Conservation (phyloP, 2,329 filamentous ascomycete species). For the Botrytis hyacinthi region DNA sequence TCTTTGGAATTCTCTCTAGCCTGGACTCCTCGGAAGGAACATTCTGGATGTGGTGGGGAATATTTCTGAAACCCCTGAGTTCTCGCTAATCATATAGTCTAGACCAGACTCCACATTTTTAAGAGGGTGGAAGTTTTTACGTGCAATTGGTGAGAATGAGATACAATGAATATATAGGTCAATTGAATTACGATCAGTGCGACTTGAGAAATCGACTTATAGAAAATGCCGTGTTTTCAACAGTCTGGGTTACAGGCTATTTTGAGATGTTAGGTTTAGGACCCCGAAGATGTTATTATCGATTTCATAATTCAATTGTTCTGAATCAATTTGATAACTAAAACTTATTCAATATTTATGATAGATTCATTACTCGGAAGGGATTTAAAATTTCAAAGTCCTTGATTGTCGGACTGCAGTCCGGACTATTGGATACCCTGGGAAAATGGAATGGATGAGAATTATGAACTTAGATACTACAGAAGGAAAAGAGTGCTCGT, state of each 20-base stretch:
- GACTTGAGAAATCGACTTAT: background rate
- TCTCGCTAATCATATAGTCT: background rate
- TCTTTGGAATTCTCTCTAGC: background rate
- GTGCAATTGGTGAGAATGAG: background rate
- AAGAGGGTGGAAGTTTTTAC: background rate
- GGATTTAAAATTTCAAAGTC: background rate
- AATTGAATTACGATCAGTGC: fast-evolving
- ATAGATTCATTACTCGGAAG: background rate
- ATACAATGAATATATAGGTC: background rate
- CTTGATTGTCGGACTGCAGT: background rate
- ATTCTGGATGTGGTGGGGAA: background rate
- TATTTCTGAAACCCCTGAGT: background rate
- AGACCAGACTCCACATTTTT: background rate
- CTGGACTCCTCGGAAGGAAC: background rate
- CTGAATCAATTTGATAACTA: background rate
- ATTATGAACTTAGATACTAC: background rate
- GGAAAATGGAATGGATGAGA: background rate
- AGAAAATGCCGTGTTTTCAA: background rate
- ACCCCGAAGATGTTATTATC: background rate
- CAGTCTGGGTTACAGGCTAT: background rate
- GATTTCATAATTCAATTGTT: background rate
- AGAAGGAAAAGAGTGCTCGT: background rate
- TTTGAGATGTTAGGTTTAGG: background rate
- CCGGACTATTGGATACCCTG: background rate
- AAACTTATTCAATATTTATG: background rate